Evolutionary conservation across 768 basidiomycete species (phyloP).

Genomic region (Filobasidium wieringae): DNA sequence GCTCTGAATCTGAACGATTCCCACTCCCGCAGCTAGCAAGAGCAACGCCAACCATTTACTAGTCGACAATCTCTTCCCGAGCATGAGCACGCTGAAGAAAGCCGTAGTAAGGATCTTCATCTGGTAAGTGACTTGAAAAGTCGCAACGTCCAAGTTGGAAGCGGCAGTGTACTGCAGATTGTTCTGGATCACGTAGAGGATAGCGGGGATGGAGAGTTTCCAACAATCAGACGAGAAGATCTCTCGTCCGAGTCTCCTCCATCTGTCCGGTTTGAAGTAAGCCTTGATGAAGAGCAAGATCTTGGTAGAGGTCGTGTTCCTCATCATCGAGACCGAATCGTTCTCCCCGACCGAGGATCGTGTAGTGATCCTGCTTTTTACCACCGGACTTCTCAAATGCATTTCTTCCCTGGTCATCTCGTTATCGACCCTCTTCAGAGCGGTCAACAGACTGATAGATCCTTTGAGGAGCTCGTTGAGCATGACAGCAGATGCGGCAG

Average conservation of each 20-base stretch:
- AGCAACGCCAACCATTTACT: slow-evolving; percentile 75
- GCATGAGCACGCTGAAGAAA: slow-evolving; percentile 68
- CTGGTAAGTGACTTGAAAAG: slow-evolving; percentile 92
- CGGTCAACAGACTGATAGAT: slow-evolving; percentile 70
- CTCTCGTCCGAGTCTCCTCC: slow-evolving; percentile 9
- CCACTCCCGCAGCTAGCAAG: slow-evolving; percentile 77
- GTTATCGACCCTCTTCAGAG: slow-evolving; percentile 51
- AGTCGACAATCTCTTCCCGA: slow-evolving; percentile 60
- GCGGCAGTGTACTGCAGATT: slow-evolving; percentile 91
- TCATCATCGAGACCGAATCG: slow-evolving; percentile 18
- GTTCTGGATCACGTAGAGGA: slow-evolving; percentile 91
- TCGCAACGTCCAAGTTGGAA: slow-evolving; percentile 84
- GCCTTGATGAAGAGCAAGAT: slow-evolving; percentile 5
- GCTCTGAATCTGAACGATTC: slow-evolving; percentile 82
- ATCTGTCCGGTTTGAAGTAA: slow-evolving; percentile 5
- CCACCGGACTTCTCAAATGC: slow-evolving; percentile 1
- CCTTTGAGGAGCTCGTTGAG: slow-evolving; percentile 91
- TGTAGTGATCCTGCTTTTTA: not conserved
- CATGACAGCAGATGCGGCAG: slow-evolving; percentile 85
- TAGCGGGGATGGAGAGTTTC: slow-evolving; percentile 93
- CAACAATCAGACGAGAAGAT: slow-evolving; percentile 86
- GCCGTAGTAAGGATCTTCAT: slow-evolving; percentile 96
- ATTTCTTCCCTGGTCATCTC: slow-evolving; percentile 20
- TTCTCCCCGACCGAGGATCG: not conserved
- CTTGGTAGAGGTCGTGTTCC: slow-evolving; percentile 10